A percentile compares a stretch with the other conserved stretches of the same genome.
Evolutionary conservation across 495 filamentous ascomycete genomes (phyloP).

Genomic region (Talaromyces wortmannii): DNA sequence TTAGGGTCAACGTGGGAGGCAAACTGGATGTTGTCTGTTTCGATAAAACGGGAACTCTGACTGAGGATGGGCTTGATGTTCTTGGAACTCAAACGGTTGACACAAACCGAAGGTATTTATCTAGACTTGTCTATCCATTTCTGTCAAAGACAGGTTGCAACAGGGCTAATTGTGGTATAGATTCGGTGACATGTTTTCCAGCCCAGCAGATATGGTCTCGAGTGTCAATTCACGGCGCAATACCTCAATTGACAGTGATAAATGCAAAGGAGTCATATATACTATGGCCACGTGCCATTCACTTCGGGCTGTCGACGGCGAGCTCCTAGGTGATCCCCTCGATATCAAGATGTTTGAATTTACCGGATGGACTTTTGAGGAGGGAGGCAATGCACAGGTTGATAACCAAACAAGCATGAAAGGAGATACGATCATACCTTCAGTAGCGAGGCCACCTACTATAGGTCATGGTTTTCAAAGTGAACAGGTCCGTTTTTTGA

Average conservation of each 20-base stretch:
- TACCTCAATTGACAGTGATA: constrained; percentile 39
- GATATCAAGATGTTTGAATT: constrained; percentile 99
- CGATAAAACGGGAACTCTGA: constrained; percentile 97
- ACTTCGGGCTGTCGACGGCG: constrained; percentile 74
- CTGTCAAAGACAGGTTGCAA: not conserved
- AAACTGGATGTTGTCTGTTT: constrained; percentile 97
- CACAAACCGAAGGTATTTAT: constrained; percentile 39
- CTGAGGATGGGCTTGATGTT: constrained; percentile 94
- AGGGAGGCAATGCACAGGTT: constrained; percentile 51
- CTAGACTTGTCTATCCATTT: not conserved
- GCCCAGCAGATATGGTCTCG: constrained; percentile 48
- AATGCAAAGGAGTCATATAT: constrained; percentile 67
- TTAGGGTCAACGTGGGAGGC: constrained; percentile 84
- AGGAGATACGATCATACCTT: constrained; percentile 62
- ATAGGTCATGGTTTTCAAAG: constrained; percentile 45
- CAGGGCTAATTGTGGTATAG: constrained; percentile 19
- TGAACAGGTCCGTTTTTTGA: constrained; percentile 26
- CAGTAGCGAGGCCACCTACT: constrained; percentile 73
- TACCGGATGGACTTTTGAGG: constrained; percentile 87
- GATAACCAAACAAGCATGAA: constrained; percentile 48
- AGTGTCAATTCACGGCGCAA: constrained; percentile 41
- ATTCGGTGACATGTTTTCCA: constrained; percentile 55
- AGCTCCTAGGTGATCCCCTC: constrained; percentile 88
- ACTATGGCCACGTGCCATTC: constrained; percentile 99
- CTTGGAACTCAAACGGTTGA: constrained; percentile 77